A percentile compares a stretch with the other conserved stretches of the same genome.
Conservation (phyloP, 176 grass and related monocot genomes). For the Musa itinerans region DNA sequence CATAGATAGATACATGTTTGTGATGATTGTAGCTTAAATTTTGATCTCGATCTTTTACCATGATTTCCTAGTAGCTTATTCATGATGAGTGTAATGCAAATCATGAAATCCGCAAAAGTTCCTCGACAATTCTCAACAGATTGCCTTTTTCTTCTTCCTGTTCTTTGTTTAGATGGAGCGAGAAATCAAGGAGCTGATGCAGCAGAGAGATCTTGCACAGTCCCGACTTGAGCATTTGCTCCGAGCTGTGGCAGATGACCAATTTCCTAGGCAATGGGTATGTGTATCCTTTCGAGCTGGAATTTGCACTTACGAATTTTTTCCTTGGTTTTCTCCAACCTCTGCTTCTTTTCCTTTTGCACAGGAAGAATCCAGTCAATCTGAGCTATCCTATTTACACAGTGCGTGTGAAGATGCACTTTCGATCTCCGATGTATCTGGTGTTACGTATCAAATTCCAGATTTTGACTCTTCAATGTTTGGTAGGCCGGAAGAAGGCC, state of each 20-base stretch:
- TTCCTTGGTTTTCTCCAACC: neutral
- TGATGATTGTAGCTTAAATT: neutral
- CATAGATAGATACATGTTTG: neutral
- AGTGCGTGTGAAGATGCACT: slow-evolving; percentile 47
- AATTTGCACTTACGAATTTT: neutral
- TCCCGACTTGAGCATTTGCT: slow-evolving; percentile 60
- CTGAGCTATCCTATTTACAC: slow-evolving; percentile 36
- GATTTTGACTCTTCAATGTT: slow-evolving; percentile 23
- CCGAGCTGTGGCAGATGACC: slow-evolving; percentile 36
- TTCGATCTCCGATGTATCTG: slow-evolving; percentile 50
- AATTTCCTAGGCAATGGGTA: slow-evolving; percentile 49
- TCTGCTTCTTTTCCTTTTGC: slow-evolving; percentile 2
- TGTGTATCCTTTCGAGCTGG: slow-evolving; percentile 4
- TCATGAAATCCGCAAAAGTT: neutral
- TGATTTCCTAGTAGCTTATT: neutral
- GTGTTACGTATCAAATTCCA: slow-evolving; percentile 37
- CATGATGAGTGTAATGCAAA: neutral
- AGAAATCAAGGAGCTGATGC: slow-evolving; percentile 67
- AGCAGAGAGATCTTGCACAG: slow-evolving; percentile 57
- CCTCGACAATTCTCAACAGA: neutral
- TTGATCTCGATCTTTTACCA: neutral
- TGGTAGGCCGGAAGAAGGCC: slow-evolving; percentile 32
- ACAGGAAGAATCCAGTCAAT: slow-evolving; percentile 47
- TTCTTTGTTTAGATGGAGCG: slow-evolving; percentile 54
- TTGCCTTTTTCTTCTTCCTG: neutral